phyloP scores from a whole-genome alignment of 2,329 filamentous ascomycete species.

The Chrysoporthe deuterocubensis region DNA sequence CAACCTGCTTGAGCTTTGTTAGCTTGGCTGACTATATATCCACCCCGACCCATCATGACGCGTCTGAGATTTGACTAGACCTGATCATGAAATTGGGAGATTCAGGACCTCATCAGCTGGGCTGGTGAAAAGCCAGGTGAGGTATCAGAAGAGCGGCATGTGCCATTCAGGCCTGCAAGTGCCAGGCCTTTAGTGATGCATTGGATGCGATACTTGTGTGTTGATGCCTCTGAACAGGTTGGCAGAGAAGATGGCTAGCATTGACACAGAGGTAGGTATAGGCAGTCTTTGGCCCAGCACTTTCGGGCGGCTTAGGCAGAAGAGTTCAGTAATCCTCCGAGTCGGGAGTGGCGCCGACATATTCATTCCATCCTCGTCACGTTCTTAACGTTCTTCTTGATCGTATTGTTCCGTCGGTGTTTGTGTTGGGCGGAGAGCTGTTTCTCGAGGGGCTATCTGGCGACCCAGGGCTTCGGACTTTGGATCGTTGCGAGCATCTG shows the following conservation, averaged over 20 bases:
- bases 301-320: too few species aligned
- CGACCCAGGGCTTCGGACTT: neutral
- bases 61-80: neutral
- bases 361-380: neutral
- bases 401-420: neutral
- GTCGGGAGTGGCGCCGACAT: neutral
- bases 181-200: neutral
- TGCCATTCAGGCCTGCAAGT: neutral
- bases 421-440: neutral
- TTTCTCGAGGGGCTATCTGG: neutral
- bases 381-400: neutral
- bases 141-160: neutral
- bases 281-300: neutral
- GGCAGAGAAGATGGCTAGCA: neutral
- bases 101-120: neutral
- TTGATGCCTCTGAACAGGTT: neutral
- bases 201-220: neutral
- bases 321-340: neutral
- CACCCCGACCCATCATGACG: neutral
- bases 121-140: neutral
- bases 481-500: neutral
- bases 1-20: neutral
- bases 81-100: neutral
- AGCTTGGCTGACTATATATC: neutral
- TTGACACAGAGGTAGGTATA: neutral